Evolutionary conservation across 306 rosid species (phyloP).

Genomic region (Macrotyloma uniflorum): DNA sequence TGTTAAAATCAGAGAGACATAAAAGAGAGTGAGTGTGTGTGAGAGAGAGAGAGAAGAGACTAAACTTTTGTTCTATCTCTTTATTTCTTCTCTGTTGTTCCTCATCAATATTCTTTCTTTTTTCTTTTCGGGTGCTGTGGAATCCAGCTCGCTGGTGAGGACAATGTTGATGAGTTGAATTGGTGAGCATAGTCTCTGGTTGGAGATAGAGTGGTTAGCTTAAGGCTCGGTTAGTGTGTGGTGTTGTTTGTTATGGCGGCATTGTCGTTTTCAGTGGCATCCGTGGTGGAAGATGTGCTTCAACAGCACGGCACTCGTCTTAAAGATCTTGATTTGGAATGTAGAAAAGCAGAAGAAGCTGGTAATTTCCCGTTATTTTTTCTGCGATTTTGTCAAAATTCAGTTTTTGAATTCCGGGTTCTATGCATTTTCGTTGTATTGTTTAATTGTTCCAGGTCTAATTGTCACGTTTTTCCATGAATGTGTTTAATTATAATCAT

Average conservation of each 20-base stretch:
- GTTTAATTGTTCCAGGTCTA: not conserved
- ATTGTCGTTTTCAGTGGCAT: constrained; percentile 76
- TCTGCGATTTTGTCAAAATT: constrained; percentile 3
- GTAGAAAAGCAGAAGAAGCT: constrained; percentile 90
- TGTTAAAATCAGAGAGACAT: constrained; percentile 16
- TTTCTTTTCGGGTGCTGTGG: not conserved
- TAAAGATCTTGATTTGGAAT: constrained; percentile 85
- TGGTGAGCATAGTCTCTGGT: constrained; percentile 25
- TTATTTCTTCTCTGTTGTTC: not conserved
- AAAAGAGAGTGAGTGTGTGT: not conserved
- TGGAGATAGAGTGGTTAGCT: constrained; percentile 3
- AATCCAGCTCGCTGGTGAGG: constrained; percentile 17
- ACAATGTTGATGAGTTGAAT: constrained; percentile 36
- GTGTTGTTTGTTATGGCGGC: constrained; percentile 43
- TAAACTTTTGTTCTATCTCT: constrained; percentile 10
- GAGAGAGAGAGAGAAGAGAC: not conserved
- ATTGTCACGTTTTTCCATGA: not conserved
- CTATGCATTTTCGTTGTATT: constrained; percentile 11
- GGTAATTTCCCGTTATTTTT: constrained; percentile 48
- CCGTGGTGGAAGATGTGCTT: constrained; percentile 92
- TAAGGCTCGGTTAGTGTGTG: constrained; percentile 9
- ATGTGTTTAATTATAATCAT: constrained; percentile 8
- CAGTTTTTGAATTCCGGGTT: constrained; percentile 11
- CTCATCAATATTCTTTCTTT: not conserved
- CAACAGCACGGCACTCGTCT: constrained; percentile 81